Evolutionary conservation across 352 stramenopile genomes (phyloP), one percentile per base, ranked within the genome.

Genomic region (Labyrinthula sp.): DNA sequence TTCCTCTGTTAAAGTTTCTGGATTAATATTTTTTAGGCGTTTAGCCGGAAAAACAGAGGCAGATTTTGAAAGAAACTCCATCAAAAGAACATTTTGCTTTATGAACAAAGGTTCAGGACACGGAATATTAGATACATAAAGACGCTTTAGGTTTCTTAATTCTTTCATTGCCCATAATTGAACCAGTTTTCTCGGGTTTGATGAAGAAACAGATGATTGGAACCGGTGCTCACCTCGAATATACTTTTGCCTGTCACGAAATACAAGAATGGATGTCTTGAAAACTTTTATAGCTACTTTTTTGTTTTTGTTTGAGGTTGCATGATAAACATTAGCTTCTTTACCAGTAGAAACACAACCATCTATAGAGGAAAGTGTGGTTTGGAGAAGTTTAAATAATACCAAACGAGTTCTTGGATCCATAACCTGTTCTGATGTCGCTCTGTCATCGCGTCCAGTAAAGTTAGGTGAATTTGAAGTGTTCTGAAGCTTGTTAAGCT

Each of bases 81-180:
- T 99, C 21, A 97, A 69, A 31, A 99, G 67, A 39, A 99, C 85
- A 62, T 99, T 82, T 21, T 71, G 79, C 41, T 91, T 92, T 34
- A 97, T 68, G 37, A 95, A 64, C 46, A 94, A 73, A 2, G 86
- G 84, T 25, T 65, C 50, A 0, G 89, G 88, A 35, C 70, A 89
- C 14, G 67, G 68, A 38, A 99, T 88, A 25, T 75, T 79, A 1
- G 81, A 75, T 14, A 76, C 68, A 25, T 71, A 63, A 18, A 97
- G 73, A 0, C 89, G 71, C 14, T 79, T 75, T 39, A 97, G 77
- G 58, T 99, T 99, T 31, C 87, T 71, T 71, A 95, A 89, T 67
- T 99, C 89, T 63, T 97, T 99, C 65, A 97, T 88, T 2, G 89
- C 88, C 89, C 89, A 99, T 15, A 95, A 69, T 61, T 95, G 94